phyloP scores from a whole-genome alignment of 2,329 filamentous ascomycete genomes.

The Aspergillus pseudotamarii region DNA sequence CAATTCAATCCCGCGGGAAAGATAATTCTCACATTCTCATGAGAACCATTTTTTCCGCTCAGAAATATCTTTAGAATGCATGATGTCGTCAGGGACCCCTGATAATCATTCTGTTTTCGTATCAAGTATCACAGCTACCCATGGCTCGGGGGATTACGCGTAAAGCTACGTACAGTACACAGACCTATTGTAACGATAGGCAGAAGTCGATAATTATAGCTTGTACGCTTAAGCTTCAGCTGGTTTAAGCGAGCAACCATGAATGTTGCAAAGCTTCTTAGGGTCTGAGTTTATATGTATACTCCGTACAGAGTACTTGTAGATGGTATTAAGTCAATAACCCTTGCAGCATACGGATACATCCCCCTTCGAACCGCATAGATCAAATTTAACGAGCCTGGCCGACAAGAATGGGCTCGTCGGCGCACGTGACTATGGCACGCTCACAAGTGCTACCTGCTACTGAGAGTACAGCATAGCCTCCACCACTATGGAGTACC shows the following conservation, averaged over 20 bases:
- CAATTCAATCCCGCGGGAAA: too few species aligned
- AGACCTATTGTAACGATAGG: neutral
- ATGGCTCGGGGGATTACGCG: neutral
- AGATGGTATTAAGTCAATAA: too few species aligned
- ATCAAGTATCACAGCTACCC: neutral
- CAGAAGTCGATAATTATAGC: neutral
- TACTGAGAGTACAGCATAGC: too few species aligned
- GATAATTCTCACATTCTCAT: neutral
- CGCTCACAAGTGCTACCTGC: too few species aligned
- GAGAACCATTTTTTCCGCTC: neutral
- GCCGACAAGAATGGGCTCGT: neutral
- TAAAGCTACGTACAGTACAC: neutral
- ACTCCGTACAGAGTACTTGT: too few species aligned
- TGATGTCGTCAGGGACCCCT: neutral
- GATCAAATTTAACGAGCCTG: neutral
- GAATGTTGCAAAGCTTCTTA: too few species aligned
- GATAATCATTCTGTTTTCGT: neutral
- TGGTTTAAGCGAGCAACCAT: too few species aligned
- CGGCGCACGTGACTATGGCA: neutral
- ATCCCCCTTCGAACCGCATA: neutral
- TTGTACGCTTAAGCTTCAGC: too few species aligned
- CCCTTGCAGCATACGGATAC: too few species aligned
- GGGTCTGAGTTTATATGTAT: too few species aligned
- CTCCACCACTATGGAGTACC: too few species aligned
- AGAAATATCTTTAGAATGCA: neutral